Evolutionary conservation across 257 asterid species (phyloP), one percentile per base, ranked within the genome.

Genomic region (Leptodermis oblonga): DNA sequence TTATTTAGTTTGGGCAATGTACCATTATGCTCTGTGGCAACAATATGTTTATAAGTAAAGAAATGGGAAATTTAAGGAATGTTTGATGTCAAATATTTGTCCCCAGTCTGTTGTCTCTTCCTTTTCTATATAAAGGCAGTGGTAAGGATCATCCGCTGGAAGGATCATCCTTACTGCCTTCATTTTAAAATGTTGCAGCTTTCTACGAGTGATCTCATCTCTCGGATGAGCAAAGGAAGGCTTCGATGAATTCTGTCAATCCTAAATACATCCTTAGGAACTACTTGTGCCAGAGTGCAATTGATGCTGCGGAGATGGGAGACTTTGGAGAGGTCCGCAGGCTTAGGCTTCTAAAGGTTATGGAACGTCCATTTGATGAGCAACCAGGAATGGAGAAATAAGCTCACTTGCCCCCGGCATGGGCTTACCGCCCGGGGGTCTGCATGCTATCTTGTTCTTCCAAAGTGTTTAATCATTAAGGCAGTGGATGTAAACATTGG

Each of bases 381-480:
- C 97, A 91, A 74, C 97, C 96, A 0, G 97, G 97, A 67, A 94
- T 94, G 99, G 99, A 87, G 58, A 94, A 87, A 75, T 91, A 89
- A 46, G 96, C 99, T 0, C 90, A 96, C 4, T 70, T 94, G 78
- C 97, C 97, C 66, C 97, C 97, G 0, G 99, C 97, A 10, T 94
- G 99, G 99, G 99, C 97, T 14, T 89, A 91, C 75, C 96, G 97
- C 52, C 99, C 97, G 0, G 97, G 99, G 1, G 99, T 91, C 20
- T 79, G 97, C 87, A 94, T 91, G 99, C 97, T 94, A 67, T 94
- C 99, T 61, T 94, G 99, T 80, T 94, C 97, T 61, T 94, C 99
- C n/a, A 86, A 78, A 87, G 78, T 64, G 68, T 68, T 42, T 72
- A n/a, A n/a, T n/a, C n/a, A n/a, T 53, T n/a, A 41, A 26, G 62